Conservation (phyloP, 495 filamentous ascomycete species). For the Aspergillus affinis region DNA sequence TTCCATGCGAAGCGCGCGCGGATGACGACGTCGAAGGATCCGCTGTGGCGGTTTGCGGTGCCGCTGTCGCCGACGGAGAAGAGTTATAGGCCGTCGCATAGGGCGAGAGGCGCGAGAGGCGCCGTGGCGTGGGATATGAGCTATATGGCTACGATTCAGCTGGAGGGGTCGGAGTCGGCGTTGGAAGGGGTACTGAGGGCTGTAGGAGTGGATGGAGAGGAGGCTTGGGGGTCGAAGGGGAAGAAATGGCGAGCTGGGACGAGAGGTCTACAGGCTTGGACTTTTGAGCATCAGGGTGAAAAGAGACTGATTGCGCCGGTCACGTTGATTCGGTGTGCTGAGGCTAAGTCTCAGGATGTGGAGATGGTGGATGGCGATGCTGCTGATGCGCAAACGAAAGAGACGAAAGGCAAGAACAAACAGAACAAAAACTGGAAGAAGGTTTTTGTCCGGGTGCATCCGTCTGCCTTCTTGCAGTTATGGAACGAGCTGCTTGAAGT, state of each 20-base stretch:
- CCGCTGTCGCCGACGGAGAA: constrained; percentile 85
- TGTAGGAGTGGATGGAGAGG: constrained; percentile 56
- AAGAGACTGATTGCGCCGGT: constrained; percentile 70
- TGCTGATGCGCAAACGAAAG: constrained; percentile 18
- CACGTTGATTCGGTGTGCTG: constrained; percentile 66
- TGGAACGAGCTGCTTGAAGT: constrained; percentile 75
- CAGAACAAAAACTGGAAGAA: constrained; percentile 52
- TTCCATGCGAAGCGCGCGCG: constrained; percentile 90
- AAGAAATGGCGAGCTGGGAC: constrained; percentile 73
- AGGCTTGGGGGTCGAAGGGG: constrained; percentile 60
- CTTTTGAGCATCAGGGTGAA: constrained; percentile 57
- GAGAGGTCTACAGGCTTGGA: constrained; percentile 65
- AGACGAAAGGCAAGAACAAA: constrained; percentile 9
- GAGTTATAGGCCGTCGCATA: constrained; percentile 81
- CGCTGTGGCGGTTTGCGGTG: constrained; percentile 86
- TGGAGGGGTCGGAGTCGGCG: constrained; percentile 66
- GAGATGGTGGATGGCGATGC: constrained; percentile 34
- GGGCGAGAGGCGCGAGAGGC: constrained; percentile 67
- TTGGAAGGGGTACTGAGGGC: constrained; percentile 63
- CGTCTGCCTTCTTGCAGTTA: constrained; percentile 80
- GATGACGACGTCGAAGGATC: constrained; percentile 75
- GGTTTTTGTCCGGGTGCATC: constrained; percentile 77
- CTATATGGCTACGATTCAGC: constrained; percentile 82
- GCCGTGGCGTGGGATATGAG: constrained; percentile 91
- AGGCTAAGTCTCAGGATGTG: constrained; percentile 30